Evolutionary conservation across 768 basidiomycete genomes (phyloP).

Genomic region (Boletus eberwhitei): DNA sequence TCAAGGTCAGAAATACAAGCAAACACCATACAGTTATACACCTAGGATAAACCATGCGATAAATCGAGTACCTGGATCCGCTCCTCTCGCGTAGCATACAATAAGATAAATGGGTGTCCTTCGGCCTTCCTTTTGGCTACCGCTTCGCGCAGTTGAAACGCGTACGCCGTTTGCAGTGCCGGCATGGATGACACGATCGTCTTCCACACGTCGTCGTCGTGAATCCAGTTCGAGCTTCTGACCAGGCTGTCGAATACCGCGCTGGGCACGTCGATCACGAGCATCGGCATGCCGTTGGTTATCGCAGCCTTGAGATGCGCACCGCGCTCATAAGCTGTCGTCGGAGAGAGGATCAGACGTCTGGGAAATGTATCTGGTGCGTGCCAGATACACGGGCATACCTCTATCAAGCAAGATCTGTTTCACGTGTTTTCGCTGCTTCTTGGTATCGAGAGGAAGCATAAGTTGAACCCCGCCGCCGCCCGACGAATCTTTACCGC

Average conservation of each 20-base stretch:
- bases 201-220: conserved; percentile 77
- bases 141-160: conserved; percentile 64
- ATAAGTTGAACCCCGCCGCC: conserved; percentile 58
- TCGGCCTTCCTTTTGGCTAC: conserved; percentile 59
- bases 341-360: background rate
- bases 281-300: conserved; percentile 57
- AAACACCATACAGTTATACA: background rate
- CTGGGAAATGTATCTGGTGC: background rate
- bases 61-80: conserved; percentile 58
- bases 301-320: conserved; percentile 56
- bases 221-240: conserved; percentile 58
- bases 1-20: background rate
- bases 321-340: conserved; percentile 60
- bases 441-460: conserved; percentile 67
- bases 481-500: conserved; percentile 34
- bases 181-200: conserved; percentile 53
- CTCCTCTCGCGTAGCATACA: conserved; percentile 70
- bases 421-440: conserved; percentile 69
- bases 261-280: conserved; percentile 69
- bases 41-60: conserved; percentile 9
- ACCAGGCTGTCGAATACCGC: conserved; percentile 62
- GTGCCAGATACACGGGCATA: conserved; percentile 19
- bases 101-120: conserved; percentile 56
- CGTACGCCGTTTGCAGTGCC: conserved; percentile 56
- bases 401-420: conserved; percentile 68